Evolutionary conservation across 805 yeast genomes (phyloP).

Genomic region (Saturnispora bothae): DNA sequence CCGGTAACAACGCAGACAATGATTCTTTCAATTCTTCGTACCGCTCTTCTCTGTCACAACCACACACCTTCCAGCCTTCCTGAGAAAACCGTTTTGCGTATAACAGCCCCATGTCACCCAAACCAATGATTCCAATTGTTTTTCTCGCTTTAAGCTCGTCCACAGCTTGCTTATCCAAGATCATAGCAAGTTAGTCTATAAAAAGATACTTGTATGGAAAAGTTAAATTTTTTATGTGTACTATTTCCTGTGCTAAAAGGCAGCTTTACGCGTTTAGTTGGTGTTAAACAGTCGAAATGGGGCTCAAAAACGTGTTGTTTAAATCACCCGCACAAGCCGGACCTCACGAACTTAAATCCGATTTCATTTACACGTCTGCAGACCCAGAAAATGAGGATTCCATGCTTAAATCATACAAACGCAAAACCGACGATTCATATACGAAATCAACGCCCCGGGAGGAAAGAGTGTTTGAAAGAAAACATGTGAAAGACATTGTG

Average conservation of each 20-base stretch:
- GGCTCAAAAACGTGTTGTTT: no score
- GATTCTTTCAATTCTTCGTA: slow-evolving; percentile 35
- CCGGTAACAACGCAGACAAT: slow-evolving; percentile 11
- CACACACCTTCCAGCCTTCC: slow-evolving; percentile 85
- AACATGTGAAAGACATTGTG: slow-evolving; percentile 54
- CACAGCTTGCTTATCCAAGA: slow-evolving; percentile 13
- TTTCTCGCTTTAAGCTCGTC: slow-evolving; percentile 27
- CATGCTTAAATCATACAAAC: slow-evolving; percentile 16
- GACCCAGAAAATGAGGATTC: slow-evolving; percentile 21
- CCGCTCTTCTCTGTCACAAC: slow-evolving; percentile 71
- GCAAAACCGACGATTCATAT: slow-evolving; percentile 22
- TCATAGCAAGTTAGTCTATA: no score
- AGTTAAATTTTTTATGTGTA: no score
- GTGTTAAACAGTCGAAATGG: no score
- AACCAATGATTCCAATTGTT: slow-evolving; percentile 81
- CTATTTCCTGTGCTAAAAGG: no score
- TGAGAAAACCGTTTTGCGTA: slow-evolving; percentile 70
- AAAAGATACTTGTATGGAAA: no score
- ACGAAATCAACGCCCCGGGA: slow-evolving; percentile 17
- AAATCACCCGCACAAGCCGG: no score
- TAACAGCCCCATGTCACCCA: slow-evolving; percentile 93
- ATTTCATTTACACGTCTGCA: slow-evolving; percentile 25
- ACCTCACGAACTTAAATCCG: slow-evolving; percentile 9
- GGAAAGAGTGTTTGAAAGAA: slow-evolving; percentile 43
- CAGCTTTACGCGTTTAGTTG: no score